Percentiles rank a stretch among this genome's conserved stretches.
Conservation (phyloP, 1,284 basidiomycete genomes). For the Ceratobasidium sp. region DNA sequence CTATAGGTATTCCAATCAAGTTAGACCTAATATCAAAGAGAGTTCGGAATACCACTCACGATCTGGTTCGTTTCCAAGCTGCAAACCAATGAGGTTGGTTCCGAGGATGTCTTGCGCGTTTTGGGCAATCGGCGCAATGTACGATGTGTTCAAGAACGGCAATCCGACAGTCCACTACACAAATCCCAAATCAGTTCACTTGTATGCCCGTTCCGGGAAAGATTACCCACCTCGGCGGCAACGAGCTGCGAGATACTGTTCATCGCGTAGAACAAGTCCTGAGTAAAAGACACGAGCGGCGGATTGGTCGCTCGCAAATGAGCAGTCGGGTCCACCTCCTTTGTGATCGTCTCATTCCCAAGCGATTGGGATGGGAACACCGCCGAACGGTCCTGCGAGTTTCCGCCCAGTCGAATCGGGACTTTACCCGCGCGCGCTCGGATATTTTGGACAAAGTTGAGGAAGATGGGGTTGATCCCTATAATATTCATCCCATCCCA, state of each 20-base stretch:
- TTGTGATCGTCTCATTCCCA: constrained; percentile 64
- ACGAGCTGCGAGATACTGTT: constrained; percentile 48
- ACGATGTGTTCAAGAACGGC: constrained; percentile 64
- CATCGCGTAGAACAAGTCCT: constrained; percentile 58
- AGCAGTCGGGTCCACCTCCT: constrained; percentile 53
- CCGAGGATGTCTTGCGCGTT: constrained; percentile 68
- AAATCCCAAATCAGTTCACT: constrained; percentile 21
- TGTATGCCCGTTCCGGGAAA: constrained; percentile 47
- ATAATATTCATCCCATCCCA: constrained; percentile 66
- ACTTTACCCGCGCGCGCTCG: constrained; percentile 69
- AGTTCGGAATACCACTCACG: too few species aligned
- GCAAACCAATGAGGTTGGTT: constrained; percentile 68
- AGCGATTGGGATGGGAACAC: constrained; percentile 61
- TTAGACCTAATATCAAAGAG: constrained; percentile 71
- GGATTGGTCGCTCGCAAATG: constrained; percentile 58
- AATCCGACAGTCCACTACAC: constrained; percentile 55
- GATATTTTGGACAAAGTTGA: constrained; percentile 80
- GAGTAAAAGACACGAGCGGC: constrained; percentile 59
- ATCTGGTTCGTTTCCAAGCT: constrained; percentile 75
- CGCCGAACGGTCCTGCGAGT: constrained; percentile 77
- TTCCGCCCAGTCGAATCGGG: constrained; percentile 78
- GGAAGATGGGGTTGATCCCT: constrained; percentile 63
- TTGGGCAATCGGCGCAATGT: constrained; percentile 70
- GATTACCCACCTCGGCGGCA: constrained; percentile 39
- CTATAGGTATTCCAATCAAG: constrained; percentile 63